Evolutionary conservation across 345 rosid genomes (phyloP), one percentile per base, ranked within the genome.

Genomic region (Citrus inodora): DNA sequence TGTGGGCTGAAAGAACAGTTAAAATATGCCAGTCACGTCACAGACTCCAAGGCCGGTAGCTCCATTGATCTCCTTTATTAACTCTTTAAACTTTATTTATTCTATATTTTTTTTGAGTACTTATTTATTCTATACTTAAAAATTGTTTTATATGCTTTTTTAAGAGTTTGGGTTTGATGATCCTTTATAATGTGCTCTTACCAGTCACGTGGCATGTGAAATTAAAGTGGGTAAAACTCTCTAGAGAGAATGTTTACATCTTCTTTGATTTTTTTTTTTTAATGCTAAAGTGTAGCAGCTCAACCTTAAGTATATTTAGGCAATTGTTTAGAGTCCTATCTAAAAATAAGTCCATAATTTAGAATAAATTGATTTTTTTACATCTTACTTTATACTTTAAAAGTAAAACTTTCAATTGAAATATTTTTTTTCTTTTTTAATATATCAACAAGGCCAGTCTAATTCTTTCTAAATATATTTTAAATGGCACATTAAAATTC

Each of bases 221-320:
- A 59, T 37, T 37, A 59, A 73, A 73, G 67, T 73, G 24, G 56
- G 76, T 69, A 69, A 25, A 42, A 69, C 9, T 37, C 70, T 66
- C 1, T 37, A 2, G 25, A 2, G 42, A 21, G 25, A 33, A 66
- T 21, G 46, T 66, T 66, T 66, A 14, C 7, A 33, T 21, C 14
- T 35, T 66, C 48, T 66, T 9, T 33, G 27, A 37, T 42, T 33
- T 21, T 35, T 40, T 40, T 30, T 21, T 35, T 40, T 32, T 0
- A 32, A 21, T 35, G 0, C 7, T 1, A 22, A 66, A 35, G 48
- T 21, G 27, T 5, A 35, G 10, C 21, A 16, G 33, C 5, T 32
- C 42, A 17, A 42, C 4, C 48, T 11, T 42, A 8, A 40, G 2
- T 40, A 10, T 0, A 9, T 9, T 40, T 40, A 9, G 46, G 46